These are phyloP conservation scores for Podaxis pistillaris DNA, from an alignment of 768 basidiomycete genomes.

Conservation along the genomic window DNA sequence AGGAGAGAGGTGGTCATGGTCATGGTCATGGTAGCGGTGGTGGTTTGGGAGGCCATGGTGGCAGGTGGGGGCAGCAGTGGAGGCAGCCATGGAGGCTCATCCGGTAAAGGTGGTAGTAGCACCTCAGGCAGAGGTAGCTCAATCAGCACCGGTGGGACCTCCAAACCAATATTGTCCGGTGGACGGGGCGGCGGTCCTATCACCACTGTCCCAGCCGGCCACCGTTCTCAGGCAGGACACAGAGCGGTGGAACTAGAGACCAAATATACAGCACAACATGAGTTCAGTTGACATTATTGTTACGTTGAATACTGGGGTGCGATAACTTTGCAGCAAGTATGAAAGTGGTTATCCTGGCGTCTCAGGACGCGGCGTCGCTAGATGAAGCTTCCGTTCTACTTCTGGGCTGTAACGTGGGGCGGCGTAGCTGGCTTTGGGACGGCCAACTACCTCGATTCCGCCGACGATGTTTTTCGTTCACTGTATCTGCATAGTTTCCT, in stretches of 20 bases:
- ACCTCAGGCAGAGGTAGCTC: neutral
- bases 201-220: neutral
- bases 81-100: neutral
- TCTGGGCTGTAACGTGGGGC: constrained; percentile 51
- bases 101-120: neutral
- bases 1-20: neutral
- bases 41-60: no score
- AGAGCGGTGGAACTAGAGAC: neutral
- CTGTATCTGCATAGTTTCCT: neutral
- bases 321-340: neutral
- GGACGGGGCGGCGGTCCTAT: neutral
- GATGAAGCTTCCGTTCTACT: constrained; percentile 58
- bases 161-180: neutral
- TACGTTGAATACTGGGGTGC: neutral
- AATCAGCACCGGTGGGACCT: neutral
- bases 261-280: neutral
- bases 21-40: neutral
- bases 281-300: neutral
- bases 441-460: constrained; percentile 22
- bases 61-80: neutral
- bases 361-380: constrained; percentile 41
- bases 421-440: constrained; percentile 19
- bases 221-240: neutral
- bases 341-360: constrained; percentile 63
- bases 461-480: constrained; percentile 19